Evolutionary conservation across 2,329 filamentous ascomycete species (phyloP).

Genomic region (Lachnellula willkommii): DNA sequence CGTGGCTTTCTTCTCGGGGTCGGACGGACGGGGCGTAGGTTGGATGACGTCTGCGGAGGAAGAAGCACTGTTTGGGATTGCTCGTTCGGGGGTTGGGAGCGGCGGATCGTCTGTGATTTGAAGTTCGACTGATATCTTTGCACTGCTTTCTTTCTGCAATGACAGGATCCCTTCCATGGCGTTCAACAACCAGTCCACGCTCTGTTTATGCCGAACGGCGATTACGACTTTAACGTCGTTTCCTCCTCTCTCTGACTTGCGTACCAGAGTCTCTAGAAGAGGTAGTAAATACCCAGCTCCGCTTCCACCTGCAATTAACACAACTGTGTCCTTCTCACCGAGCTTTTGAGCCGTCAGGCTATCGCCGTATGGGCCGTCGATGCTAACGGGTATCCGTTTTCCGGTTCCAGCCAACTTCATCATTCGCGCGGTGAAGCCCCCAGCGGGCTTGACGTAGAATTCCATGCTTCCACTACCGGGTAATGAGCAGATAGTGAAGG

Average conservation of each 20-base stretch:
- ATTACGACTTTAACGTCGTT: neutral
- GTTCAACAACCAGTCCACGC: neutral
- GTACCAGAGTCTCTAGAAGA: slow-evolving; percentile 3
- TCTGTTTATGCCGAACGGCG: neutral
- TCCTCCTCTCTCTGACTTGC: neutral
- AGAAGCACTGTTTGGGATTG: neutral
- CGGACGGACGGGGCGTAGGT: neutral
- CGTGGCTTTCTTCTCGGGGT: neutral
- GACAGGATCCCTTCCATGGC: neutral
- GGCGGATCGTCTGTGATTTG: slow-evolving; percentile 3
- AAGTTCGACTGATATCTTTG: neutral
- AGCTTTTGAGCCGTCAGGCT: neutral
- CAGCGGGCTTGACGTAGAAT: slow-evolving; percentile 9
- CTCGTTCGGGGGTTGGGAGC: neutral
- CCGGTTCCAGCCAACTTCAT: neutral
- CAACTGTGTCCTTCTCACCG: neutral
- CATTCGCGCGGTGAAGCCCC: slow-evolving; percentile 7
- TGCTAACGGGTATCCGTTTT: slow-evolving; percentile 1
- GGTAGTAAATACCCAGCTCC: slow-evolving; percentile 11
- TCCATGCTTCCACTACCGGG: slow-evolving; percentile 3
- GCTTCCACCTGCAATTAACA: slow-evolving; percentile 13
- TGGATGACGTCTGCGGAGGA: neutral
- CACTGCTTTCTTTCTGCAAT: neutral
- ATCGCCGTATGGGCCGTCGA: slow-evolving; percentile 17
- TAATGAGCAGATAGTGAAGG: slow-evolving; percentile 85